phyloP scores from a whole-genome alignment of 805 yeast genomes.

The Candida alai region DNA sequence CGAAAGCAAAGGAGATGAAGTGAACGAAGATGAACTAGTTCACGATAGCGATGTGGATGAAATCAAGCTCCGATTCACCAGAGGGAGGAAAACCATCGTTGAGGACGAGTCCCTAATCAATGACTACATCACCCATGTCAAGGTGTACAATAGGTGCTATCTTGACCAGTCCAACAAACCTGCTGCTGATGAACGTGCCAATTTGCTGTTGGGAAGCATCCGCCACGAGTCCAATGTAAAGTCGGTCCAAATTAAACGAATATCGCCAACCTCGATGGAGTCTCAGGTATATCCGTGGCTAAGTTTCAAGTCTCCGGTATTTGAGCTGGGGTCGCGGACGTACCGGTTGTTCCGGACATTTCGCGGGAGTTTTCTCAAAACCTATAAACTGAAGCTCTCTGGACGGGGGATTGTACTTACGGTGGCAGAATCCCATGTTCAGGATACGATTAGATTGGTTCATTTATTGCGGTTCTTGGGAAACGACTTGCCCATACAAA shows the following conservation, averaged over 20 bases:
- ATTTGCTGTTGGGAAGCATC: conserved; percentile 1
- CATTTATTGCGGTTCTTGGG: conserved; percentile 24
- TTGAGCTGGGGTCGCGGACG: conserved; percentile 6
- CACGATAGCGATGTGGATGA: conserved; percentile 1
- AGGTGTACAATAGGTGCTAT: conserved; percentile 22
- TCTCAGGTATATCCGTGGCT: conserved; percentile 23
- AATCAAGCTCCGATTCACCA: conserved; percentile 5
- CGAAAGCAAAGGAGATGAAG: conserved; percentile 5
- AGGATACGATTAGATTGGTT: conserved; percentile 20
- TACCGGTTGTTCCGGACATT: conserved; percentile 2
- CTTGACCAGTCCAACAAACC: conserved; percentile 8
- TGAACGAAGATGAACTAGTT: conserved; percentile 9
- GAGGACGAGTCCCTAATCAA: conserved; percentile 20
- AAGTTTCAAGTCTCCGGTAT: conserved; percentile 17
- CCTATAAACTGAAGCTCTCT: conserved; percentile 14
- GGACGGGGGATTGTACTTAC: conserved; percentile 35
- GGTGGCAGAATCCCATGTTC: conserved; percentile 23
- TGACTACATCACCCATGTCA: conserved; percentile 21
- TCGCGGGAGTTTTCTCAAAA: conserved; percentile 7
- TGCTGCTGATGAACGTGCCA: conserved; percentile 8
- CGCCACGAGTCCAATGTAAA: too few species aligned
- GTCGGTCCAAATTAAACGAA: too few species aligned
- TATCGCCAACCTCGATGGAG: conserved; percentile 12
- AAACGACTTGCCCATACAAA: conserved; percentile 30
- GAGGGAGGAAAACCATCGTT: conserved; percentile 6